These are phyloP conservation scores for Hirsutella minnesotensis DNA, from an alignment of 2,329 filamentous ascomycete genomes.

Conservation along the genomic window DNA sequence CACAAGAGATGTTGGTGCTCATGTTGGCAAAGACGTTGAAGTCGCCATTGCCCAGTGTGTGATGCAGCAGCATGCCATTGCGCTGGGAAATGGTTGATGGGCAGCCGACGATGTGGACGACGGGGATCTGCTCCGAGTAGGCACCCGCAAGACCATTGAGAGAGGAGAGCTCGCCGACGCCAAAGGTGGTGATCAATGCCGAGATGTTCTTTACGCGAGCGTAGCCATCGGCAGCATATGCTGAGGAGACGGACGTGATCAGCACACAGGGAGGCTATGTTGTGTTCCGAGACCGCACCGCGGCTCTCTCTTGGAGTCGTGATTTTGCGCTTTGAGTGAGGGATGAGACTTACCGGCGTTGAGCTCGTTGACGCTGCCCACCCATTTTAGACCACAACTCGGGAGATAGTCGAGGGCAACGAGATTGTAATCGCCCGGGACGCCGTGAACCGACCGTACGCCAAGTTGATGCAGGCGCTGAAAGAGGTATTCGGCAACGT, in stretches of 20 bases:
- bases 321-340: no score
- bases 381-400: conserved; percentile 47
- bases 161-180: conserved; percentile 62
- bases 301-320: no score
- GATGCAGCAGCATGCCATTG: conserved; percentile 43
- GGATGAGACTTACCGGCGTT: conserved; percentile 46
- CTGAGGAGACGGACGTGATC: conserved; percentile 23
- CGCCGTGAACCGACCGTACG: conserved; percentile 52
- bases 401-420: conserved; percentile 55
- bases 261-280: no score
- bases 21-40: conserved; percentile 77
- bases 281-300: no score
- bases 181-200: conserved; percentile 64
- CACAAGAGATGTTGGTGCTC: conserved; percentile 59
- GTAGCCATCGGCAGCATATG: conserved; percentile 73
- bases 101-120: conserved; percentile 55
- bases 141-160: conserved; percentile 65
- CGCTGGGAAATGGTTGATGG: conserved; percentile 36
- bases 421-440: conserved; percentile 67
- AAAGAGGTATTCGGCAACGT: conserved; percentile 59
- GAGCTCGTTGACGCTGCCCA: conserved; percentile 60
- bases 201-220: conserved; percentile 60
- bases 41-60: conserved; percentile 66
- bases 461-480: conserved; percentile 51
- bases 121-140: conserved; percentile 59